Percentiles rank a stretch among this genome's conserved stretches.
phyloP scores from a whole-genome alignment of 805 yeast species.

The Diddensiella santjacobensis region DNA sequence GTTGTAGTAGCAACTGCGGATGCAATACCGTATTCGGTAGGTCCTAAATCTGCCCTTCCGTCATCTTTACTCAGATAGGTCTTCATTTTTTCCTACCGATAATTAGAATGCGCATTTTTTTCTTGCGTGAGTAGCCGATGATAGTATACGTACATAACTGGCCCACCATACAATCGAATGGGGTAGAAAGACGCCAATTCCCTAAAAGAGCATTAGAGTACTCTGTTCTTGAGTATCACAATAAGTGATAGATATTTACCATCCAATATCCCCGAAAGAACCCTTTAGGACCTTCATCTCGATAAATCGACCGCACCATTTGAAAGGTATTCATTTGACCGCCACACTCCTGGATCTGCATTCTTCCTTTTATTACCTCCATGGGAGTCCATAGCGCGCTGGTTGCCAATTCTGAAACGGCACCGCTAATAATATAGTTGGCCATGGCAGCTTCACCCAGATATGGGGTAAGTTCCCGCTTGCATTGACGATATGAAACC shows the following conservation, averaged over 20 bases:
- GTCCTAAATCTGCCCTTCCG: constrained; percentile 19
- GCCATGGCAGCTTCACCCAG: constrained; percentile 33
- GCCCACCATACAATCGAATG: constrained; percentile 43
- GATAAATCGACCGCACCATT: constrained; percentile 39
- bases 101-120: constrained; percentile 13
- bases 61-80: constrained; percentile 2
- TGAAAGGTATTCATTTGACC: constrained; percentile 13
- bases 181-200: constrained; percentile 40
- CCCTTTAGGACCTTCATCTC: constrained; percentile 69
- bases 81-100: constrained; percentile 13
- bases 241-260: constrained; percentile 13
- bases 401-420: constrained; percentile 39
- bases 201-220: no score
- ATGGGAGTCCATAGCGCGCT: constrained; percentile 43
- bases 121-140: no score
- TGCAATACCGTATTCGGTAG: constrained; percentile 30
- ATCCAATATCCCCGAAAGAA: constrained; percentile 68
- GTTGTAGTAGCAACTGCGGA: constrained; percentile 37
- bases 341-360: constrained; percentile 34
- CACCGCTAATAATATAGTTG: constrained; percentile 37
- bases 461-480: constrained; percentile 34
- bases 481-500: constrained; percentile 39
- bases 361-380: constrained; percentile 44
- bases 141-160: constrained; percentile 24
- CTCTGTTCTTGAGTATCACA: neutral